These are phyloP conservation scores for Lentinula boryana DNA, from an alignment of 768 basidiomycete species.

Conservation along the genomic window DNA sequence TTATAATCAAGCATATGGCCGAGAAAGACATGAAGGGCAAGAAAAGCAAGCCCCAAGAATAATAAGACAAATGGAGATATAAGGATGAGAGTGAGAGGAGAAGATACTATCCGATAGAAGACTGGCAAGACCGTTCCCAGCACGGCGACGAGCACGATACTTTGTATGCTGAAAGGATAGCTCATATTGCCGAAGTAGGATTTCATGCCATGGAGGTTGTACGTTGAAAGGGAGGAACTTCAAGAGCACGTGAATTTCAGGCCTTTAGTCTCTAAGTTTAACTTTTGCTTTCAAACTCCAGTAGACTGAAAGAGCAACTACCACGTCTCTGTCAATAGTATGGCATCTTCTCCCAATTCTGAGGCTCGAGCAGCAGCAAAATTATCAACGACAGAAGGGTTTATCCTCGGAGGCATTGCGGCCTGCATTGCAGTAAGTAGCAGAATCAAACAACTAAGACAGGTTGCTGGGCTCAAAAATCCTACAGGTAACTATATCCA, in stretches of 20 bases:
- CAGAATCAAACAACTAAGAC: not conserved
- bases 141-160: slow-evolving; percentile 51
- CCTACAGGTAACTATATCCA: slow-evolving; percentile 69
- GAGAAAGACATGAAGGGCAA: slow-evolving; percentile 48
- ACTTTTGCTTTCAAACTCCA: not conserved
- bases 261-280: not conserved
- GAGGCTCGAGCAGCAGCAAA: slow-evolving; percentile 13
- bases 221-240: not conserved
- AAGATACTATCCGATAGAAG: slow-evolving; percentile 51
- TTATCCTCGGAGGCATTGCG: slow-evolving; percentile 85
- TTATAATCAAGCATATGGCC: slow-evolving; percentile 54
- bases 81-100: slow-evolving; percentile 59
- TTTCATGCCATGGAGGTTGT: not conserved
- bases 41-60: slow-evolving; percentile 40
- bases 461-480: slow-evolving; percentile 1
- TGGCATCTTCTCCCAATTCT: slow-evolving; percentile 9
- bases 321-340: not conserved
- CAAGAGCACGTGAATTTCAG: not conserved
- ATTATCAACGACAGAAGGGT: slow-evolving; percentile 72
- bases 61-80: slow-evolving; percentile 55
- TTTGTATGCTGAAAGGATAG: slow-evolving; percentile 37
- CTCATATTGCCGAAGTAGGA: slow-evolving; percentile 17
- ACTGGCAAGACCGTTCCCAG: slow-evolving; percentile 54
- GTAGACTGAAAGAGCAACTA: not conserved
- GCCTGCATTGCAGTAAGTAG: slow-evolving; percentile 80